These are phyloP conservation scores for Pseudonitzschia multistriata DNA, from an alignment of 108 stramenopile species.

Conservation along the genomic window DNA sequence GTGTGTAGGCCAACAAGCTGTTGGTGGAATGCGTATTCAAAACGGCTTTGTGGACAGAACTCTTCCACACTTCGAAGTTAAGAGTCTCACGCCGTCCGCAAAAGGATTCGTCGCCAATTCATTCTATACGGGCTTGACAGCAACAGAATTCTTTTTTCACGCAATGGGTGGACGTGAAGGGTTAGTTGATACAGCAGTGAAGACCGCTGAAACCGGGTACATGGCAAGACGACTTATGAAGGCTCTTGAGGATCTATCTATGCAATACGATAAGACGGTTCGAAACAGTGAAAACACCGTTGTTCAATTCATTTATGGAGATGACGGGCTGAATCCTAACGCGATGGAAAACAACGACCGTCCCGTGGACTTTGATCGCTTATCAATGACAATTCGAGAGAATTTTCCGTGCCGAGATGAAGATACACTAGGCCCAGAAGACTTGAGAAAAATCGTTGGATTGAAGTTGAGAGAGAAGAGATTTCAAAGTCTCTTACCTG, in stretches of 20 bases:
- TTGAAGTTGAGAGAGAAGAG: constrained; percentile 42
- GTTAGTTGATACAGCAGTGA: constrained; percentile 98
- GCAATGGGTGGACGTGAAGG: constrained; percentile 99
- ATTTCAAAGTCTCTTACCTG: constrained; percentile 70
- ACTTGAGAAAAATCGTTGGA: constrained; percentile 50
- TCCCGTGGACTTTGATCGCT: constrained; percentile 81
- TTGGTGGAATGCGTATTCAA: constrained; percentile 96
- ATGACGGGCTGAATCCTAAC: constrained; percentile 94
- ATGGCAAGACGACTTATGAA: constrained; percentile 99
- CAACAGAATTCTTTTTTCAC: constrained; percentile 99
- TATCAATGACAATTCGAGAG: constrained; percentile 61
- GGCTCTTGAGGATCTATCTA: constrained; percentile 92
- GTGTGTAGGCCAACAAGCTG: constrained; percentile 98
- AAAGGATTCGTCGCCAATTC: constrained; percentile 98
- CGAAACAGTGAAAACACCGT: constrained; percentile 95
- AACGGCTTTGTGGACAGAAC: constrained; percentile 97
- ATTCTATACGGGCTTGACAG: constrained; percentile 95
- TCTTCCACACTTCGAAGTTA: constrained; percentile 85
- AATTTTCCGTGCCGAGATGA: constrained; percentile 60
- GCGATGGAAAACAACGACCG: constrained; percentile 93
- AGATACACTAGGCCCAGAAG: constrained; percentile 35
- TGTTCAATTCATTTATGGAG: constrained; percentile 97
- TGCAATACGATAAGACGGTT: constrained; percentile 95
- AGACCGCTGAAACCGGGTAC: constrained; percentile 99
- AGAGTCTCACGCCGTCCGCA: constrained; percentile 89